Percentiles rank a stretch among this genome's conserved stretches.
phyloP scores from a whole-genome alignment of 495 filamentous ascomycete species.

The Penicillium cataractarum region DNA sequence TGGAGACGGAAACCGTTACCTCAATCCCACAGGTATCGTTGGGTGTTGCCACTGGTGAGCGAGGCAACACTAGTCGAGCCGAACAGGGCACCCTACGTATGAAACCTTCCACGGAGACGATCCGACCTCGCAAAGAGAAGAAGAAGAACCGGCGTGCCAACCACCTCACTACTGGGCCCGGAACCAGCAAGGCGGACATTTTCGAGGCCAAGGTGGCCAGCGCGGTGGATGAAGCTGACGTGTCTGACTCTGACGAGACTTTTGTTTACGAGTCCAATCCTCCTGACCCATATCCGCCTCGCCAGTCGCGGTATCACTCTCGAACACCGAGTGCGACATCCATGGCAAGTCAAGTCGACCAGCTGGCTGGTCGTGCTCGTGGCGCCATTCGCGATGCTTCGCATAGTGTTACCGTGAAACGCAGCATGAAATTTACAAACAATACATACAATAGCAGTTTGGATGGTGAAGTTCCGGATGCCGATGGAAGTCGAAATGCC shows the following conservation, averaged over 20 bases:
- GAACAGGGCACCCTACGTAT: conserved; percentile 77
- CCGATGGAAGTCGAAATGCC: conserved; percentile 64
- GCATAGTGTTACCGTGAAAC: conserved; percentile 76
- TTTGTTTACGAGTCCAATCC: conserved; percentile 99
- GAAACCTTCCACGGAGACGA: conserved; percentile 90
- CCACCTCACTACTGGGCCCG: conserved; percentile 50
- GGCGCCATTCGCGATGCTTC: conserved; percentile 62
- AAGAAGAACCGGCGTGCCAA: conserved; percentile 78
- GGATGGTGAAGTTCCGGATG: conserved; percentile 64
- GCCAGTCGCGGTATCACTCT: conserved; percentile 86
- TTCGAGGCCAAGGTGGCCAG: conserved; percentile 96
- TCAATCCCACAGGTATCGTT: conserved; percentile 90
- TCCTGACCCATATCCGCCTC: conserved; percentile 71
- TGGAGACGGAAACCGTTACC: conserved; percentile 94
- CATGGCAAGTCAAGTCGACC: conserved; percentile 78
- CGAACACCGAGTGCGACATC: conserved; percentile 94
- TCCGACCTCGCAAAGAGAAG: conserved; percentile 89
- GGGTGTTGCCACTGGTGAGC: conserved; percentile 66
- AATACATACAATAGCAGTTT: conserved; percentile 66
- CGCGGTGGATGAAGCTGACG: conserved; percentile 89
- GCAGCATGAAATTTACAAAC: conserved; percentile 98
- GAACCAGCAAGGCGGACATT: conserved; percentile 95
- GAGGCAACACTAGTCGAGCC: conserved; percentile 52
- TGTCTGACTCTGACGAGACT: conserved; percentile 95
- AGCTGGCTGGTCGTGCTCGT: conserved; percentile 64